Evolutionary conservation across 2,329 filamentous ascomycete species (phyloP).

Genomic region (Fusarium subglutinans): DNA sequence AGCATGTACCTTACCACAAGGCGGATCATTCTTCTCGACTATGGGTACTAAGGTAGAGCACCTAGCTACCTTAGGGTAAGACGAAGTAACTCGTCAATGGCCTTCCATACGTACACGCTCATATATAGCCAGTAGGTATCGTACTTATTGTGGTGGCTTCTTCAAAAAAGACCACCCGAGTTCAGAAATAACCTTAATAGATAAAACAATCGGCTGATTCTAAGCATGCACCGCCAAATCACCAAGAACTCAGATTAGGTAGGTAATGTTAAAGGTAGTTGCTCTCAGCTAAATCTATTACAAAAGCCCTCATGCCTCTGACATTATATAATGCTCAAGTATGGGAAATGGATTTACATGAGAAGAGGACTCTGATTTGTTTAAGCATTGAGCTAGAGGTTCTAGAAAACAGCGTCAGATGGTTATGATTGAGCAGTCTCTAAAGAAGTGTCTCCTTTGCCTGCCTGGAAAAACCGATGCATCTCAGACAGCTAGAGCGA

Average conservation of each 20-base stretch:
- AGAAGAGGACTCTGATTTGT: neutral
- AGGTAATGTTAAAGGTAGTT: neutral
- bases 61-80: neutral
- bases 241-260: too few species aligned
- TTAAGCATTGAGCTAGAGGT: neutral
- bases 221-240: neutral
- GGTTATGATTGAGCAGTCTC: neutral
- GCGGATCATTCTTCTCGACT: neutral
- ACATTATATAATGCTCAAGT: neutral
- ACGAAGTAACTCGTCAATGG: neutral
- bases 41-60: neutral
- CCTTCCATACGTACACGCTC: neutral
- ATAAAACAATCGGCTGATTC: neutral
- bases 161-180: neutral
- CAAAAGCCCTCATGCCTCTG: neutral
- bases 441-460: neutral
- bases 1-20: neutral
- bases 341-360: neutral
- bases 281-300: neutral
- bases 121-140: neutral
- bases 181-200: neutral
- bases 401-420: neutral
- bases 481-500: neutral
- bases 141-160: neutral
- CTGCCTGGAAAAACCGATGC: neutral